Evolutionary conservation across 805 yeast species (phyloP).

Genomic region (Phaffomyces antillensis): DNA sequence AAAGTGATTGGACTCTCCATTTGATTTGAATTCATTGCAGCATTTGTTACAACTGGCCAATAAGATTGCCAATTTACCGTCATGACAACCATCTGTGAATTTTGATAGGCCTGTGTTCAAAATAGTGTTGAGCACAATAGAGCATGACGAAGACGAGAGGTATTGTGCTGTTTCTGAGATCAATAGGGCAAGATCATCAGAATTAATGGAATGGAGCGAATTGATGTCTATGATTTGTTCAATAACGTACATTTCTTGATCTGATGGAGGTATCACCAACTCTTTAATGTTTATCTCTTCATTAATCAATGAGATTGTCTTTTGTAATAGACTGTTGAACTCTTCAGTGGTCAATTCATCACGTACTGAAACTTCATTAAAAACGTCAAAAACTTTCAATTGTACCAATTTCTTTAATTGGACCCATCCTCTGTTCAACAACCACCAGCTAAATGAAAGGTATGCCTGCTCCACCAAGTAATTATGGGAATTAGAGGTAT

Average conservation of each 20-base stretch:
- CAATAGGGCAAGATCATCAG: neutral
- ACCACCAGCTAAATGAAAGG: constrained; percentile 89
- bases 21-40: constrained; percentile 42
- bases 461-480: constrained; percentile 73
- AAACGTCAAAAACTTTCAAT: constrained; percentile 49
- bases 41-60: constrained; percentile 66
- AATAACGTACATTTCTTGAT: too few relatives aligned
- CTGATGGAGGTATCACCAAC: too few relatives aligned
- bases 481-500: constrained; percentile 17
- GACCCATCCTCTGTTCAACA: constrained; percentile 80
- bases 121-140: constrained; percentile 28
- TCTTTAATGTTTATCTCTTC: too few relatives aligned
- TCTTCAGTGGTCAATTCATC: constrained; percentile 60
- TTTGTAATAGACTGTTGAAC: constrained; percentile 39
- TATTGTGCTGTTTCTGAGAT: constrained; percentile 21
- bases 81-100: constrained; percentile 19
- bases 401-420: constrained; percentile 47
- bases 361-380: constrained; percentile 61
- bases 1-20: constrained; percentile 30
- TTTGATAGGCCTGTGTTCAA: constrained; percentile 30
- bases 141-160: constrained; percentile 30
- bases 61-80: constrained; percentile 52
- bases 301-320: constrained; percentile 33
- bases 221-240: too few relatives aligned
- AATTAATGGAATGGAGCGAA: too few relatives aligned